These are phyloP conservation scores for Candida yuanshanica DNA, from an alignment of 805 yeast species.

Conservation along the genomic window DNA sequence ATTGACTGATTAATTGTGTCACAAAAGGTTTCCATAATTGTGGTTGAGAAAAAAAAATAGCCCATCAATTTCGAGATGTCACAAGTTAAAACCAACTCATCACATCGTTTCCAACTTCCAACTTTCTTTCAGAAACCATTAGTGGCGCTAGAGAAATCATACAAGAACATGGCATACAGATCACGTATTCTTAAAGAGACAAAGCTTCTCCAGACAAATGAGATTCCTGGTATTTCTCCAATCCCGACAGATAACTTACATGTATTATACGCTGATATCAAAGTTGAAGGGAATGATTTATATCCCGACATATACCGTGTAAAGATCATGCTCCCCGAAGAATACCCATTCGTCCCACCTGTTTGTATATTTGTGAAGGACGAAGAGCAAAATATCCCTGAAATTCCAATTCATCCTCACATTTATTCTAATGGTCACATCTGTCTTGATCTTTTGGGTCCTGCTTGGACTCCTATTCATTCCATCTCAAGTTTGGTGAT, in stretches of 20 bases:
- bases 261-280: constrained; percentile 33
- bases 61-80: neutral
- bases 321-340: constrained; percentile 35
- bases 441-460: constrained; percentile 62
- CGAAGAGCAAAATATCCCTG: neutral
- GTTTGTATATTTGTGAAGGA: constrained; percentile 44
- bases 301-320: constrained; percentile 37
- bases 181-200: constrained; percentile 23
- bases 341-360: constrained; percentile 58
- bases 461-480: constrained; percentile 24
- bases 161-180: constrained; percentile 15
- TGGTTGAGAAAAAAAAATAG: neutral
- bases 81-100: neutral
- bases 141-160: constrained; percentile 1
- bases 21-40: neutral
- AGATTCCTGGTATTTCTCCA: constrained; percentile 24
- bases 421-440: constrained; percentile 72
- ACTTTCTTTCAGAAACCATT: constrained; percentile 1
- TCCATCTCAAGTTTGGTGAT: constrained; percentile 39
- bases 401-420: constrained; percentile 2
- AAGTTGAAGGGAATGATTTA: constrained; percentile 30
- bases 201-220: constrained; percentile 9
- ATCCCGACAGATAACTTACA: constrained; percentile 28
- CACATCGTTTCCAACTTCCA: neutral
- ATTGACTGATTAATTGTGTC: too few relatives aligned